Base-by-base conservation (phyloP, 345 rosid species). In the Lepidium africanum region DNA sequence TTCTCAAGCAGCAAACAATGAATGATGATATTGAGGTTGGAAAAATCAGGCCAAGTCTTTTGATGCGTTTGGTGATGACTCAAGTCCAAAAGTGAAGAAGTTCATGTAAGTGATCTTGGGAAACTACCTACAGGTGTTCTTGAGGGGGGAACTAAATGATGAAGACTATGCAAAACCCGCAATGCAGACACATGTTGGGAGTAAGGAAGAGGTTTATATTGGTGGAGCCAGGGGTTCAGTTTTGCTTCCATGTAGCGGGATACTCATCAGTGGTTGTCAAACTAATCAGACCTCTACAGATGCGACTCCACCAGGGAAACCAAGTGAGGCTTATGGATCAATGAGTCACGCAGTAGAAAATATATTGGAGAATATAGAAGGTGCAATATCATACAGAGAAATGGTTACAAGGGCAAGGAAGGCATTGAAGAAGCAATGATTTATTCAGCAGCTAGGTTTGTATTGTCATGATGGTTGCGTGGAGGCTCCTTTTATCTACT, bases 81-180 rank as follows among this genome's bases (percentile, higher is more conserved):
- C 98, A 13, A 93, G 91, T 73, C 97, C 98, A 6, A 93, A 90
- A 72, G 99, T 93, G 83, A 93, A 93, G 87, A 93, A 93, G 74
- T 90, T 93, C 67, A 90, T 90, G 99, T 87, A 90, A 46, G 83
- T 91, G 53, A 75, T 94, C 90, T 93, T n/a, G 97, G 99, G 9
- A 73, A 74, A 45, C 78, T 93, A 54, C 97, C 98, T 13, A 92
- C 85, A 78, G 92, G 88, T 50, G 87, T 83, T 76, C 91, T 94
- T 7, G 87, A 88, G 49, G 88, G 87, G 9, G 88, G 89, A 94
- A 67, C 81, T 94, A 46, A 90, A 87, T 11, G 83, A 88, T 15
- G 86, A 88, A 43, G 85, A 80, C 21, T 94, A 90, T 47, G 80
- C 74, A 19, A 77, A 87, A 78, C 86, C 97, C 6, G 96, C 96